These are phyloP conservation scores for Bryum argenteum DNA, from an alignment of 225 moss, liverwort and hornwort genomes.

Conservation along the genomic window DNA sequence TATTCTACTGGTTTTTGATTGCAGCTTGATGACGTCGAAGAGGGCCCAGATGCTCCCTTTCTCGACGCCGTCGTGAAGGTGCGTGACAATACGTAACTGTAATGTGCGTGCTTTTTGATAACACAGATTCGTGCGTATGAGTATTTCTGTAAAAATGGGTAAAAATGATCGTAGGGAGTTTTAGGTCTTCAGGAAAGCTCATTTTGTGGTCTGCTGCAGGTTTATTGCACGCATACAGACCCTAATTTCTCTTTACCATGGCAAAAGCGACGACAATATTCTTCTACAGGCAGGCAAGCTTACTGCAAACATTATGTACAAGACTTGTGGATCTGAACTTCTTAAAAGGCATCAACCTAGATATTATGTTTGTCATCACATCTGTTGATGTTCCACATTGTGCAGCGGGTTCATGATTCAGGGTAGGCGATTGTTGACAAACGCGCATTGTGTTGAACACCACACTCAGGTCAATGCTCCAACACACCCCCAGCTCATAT, in stretches of 20 bases:
- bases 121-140: not conserved
- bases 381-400: slow-evolving; percentile 46
- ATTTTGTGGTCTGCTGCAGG: slow-evolving; percentile 43
- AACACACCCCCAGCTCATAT: not conserved
- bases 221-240: slow-evolving; percentile 96
- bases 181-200: slow-evolving; percentile 5
- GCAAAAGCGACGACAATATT: slow-evolving; percentile 97
- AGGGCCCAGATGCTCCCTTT: slow-evolving; percentile 84
- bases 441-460: slow-evolving; percentile 99
- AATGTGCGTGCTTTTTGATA: not conserved
- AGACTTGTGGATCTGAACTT: not conserved
- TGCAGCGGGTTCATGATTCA: slow-evolving; percentile 99
- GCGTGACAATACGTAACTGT: slow-evolving; percentile 18
- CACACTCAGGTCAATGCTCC: slow-evolving; percentile 76
- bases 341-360: too few species aligned
- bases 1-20: not conserved
- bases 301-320: slow-evolving; percentile 17
- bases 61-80: slow-evolving; percentile 99
- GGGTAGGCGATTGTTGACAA: slow-evolving; percentile 86
- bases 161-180: slow-evolving; percentile 1
- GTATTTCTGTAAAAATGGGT: not conserved
- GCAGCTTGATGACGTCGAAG: slow-evolving; percentile 80
- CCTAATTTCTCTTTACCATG: slow-evolving; percentile 98
- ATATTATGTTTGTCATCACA: slow-evolving; percentile 28
- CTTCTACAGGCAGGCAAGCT: slow-evolving; percentile 96